Base-by-base conservation (phyloP, 495 filamentous ascomycete genomes). In the Chaetomidium leptoderma region DNA sequence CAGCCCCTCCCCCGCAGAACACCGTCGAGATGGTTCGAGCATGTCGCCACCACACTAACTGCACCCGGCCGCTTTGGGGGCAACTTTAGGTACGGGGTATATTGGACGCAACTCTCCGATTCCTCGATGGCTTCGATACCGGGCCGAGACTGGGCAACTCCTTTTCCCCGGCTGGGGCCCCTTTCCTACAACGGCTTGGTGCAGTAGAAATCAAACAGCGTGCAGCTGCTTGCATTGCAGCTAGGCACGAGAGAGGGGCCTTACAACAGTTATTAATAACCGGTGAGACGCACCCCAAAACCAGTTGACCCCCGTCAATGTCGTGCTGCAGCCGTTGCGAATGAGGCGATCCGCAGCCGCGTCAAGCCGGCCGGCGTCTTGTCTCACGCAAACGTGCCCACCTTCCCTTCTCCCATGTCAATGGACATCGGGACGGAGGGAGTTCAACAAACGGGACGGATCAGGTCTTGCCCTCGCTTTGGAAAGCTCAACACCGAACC, bases 181-280 rank as follows among this genome's bases (percentile, higher is more conserved):
- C n/a, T 13, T 14, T 10, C 35, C 49, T 7, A 52, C 36, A 53
- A 35, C 30, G 40, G 52, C 39, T 21, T 23, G 36, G 37, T 43
- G 37, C 50, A 42, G 50, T 6, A 53, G 51, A 16, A 53, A 4
- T 7, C 44, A 6, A n/a, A 6, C 5, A 40, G 11, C 37, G 16
- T 45, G 52, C 52, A 45, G 52, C n/a, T 21, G 17, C 23, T 36
- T 19, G 33, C 49, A 53, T 53, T 30, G 35, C 47, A 37, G 47
- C 19, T 24, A 1, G 21, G 14, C 11, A 43, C 2, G 5, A 32
- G 6, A 35, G 1, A 35, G 7, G n/a, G 4, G 11, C 17, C 21
- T n/a, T n/a, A n/a, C n/a, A n/a, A 2, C 27, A 40, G 23, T 0
- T 0, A 2, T 14, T 17, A 52, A 17, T 27, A 29, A 40, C 35